Conservation (phyloP, 1,284 basidiomycete genomes). For the Blastosporella zonata region DNA sequence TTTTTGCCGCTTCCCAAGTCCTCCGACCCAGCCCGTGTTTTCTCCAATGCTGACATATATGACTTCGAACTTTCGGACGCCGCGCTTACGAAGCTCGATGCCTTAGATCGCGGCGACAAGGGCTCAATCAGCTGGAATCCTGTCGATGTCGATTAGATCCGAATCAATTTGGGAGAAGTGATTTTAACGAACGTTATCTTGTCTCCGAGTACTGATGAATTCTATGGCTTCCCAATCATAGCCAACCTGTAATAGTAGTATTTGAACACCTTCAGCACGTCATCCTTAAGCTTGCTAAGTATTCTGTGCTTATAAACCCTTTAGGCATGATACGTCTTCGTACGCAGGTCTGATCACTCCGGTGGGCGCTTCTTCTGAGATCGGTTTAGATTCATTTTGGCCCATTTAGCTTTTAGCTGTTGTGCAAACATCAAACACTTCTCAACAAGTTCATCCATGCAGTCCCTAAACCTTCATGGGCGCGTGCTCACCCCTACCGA, state of each 20-base stretch:
- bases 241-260: not conserved
- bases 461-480: constrained; percentile 1
- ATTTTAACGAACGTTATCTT: too few species aligned
- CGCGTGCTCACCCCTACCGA: not conserved
- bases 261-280: too few species aligned
- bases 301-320: too few species aligned
- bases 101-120: constrained; percentile 9
- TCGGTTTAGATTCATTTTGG: not conserved
- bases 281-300: too few species aligned
- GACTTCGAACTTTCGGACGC: constrained; percentile 14
- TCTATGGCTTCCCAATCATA: not conserved
- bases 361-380: too few species aligned
- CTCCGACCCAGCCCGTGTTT: constrained; percentile 7
- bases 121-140: constrained; percentile 17
- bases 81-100: constrained; percentile 14
- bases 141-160: constrained; percentile 10
- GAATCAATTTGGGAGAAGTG: too few species aligned
- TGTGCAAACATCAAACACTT: not conserved
- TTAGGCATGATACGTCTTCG: too few species aligned
- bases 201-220: too few species aligned
- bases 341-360: too few species aligned
- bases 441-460: not conserved
- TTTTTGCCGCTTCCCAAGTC: constrained; percentile 17
- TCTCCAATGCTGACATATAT: constrained; percentile 15
- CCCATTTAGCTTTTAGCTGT: not conserved